Conservation (phyloP, 495 filamentous ascomycete species). For the Penicillium crystallinum region DNA sequence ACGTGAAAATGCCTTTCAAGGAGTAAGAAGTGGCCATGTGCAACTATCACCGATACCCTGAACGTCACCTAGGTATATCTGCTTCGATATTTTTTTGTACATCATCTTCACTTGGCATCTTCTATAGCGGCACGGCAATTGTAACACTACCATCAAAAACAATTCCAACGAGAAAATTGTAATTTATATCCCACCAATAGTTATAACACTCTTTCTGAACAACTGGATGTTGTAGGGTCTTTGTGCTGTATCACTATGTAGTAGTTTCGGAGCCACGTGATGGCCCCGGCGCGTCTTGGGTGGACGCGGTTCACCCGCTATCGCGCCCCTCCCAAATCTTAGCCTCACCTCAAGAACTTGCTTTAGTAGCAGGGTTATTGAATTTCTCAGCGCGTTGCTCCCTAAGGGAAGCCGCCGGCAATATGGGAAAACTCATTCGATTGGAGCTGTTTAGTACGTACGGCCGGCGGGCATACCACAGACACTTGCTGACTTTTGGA, state of each 20-base stretch:
- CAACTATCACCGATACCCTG: neutral
- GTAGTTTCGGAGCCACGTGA: slow-evolving; percentile 17
- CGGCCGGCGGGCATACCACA: neutral
- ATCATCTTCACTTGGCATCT: neutral
- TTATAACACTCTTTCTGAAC: neutral
- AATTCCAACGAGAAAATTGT: neutral
- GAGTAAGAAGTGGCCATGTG: neutral
- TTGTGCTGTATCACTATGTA: neutral
- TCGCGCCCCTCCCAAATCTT: slow-evolving; percentile 25
- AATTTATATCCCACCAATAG: neutral
- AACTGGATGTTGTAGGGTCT: neutral
- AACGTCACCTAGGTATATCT: neutral
- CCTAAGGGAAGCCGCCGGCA: slow-evolving; percentile 34
- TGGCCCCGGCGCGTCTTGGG: slow-evolving; percentile 16
- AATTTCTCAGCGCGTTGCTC: slow-evolving; percentile 21
- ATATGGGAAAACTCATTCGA: slow-evolving; percentile 84
- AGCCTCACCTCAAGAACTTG: slow-evolving; percentile 5
- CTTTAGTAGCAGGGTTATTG: slow-evolving; percentile 7
- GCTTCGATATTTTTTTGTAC: slow-evolving; percentile 1
- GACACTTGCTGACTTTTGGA: slow-evolving; percentile 24
- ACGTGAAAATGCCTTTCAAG: slow-evolving; percentile 5
- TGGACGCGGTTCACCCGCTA: slow-evolving; percentile 21
- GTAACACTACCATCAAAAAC: neutral
- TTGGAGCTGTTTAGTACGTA: slow-evolving; percentile 88
- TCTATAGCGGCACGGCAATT: neutral